Base-by-base conservation (phyloP, 2,329 filamentous ascomycete genomes). In the Colletotrichum sp. region DNA sequence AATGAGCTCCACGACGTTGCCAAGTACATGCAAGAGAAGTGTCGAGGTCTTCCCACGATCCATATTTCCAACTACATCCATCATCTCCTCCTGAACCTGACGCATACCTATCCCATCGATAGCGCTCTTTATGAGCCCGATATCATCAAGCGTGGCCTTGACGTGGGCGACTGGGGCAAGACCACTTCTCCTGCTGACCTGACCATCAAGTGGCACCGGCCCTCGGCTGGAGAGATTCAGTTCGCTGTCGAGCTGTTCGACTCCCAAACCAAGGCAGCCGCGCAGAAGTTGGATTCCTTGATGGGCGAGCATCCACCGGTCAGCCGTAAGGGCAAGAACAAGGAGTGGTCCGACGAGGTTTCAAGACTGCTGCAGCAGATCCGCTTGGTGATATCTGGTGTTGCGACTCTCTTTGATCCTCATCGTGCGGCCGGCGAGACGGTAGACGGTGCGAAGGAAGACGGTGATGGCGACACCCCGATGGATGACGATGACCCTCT, bases 1-100 rank as follows among this genome's bases (percentile, higher is more conserved):
- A 89, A 95, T 67, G 94, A 99, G 66, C 91, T 99, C 3, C 95
- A 98, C 78, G 94, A 95, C 77, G 96, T 99, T 83, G 96, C 96
- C 15, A 90, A 94, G 71, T 99, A 96, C 85, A 99, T 99, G 96
- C 97, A 99, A 84, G 92, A 97, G 80, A 96, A 95, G 81, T 99
- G 97, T 85, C 94, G 95, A 80, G 97, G 97, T 26, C 93, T 98
- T 75, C 96, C 97, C 0, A 98, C 97, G 2, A 96, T 99, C 61
- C 95, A 99, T 84, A 94, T 99, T 55, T 99, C 96, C 75, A 99
- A 99, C 85, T 98, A 96, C 84, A 96, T 99, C 72, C 97, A 99
- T 84, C 98, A 99, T 83, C 90, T 99, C 48, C 89, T 99, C 16
- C 93, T 99, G 78, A 99, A 99, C 83, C 87, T 99, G 69, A 99